Base-by-base conservation (phyloP, 1,139 yeast genomes). In the Suhomyces terraborum region DNA sequence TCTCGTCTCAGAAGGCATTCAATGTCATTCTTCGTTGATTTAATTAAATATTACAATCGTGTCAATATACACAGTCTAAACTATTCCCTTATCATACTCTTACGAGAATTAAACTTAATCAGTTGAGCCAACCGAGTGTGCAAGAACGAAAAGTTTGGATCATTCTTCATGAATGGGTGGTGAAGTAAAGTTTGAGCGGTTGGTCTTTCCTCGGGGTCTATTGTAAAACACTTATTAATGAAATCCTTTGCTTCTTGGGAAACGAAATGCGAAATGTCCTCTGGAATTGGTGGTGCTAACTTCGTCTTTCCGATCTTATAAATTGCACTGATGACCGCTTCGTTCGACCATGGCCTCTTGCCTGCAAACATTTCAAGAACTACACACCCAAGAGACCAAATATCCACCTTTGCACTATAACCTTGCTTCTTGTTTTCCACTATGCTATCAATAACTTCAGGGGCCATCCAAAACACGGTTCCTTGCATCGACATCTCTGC, bases 381-480 rank as follows among this genome's bases (percentile, higher is more conserved):
- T 44, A 94, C 95, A 71, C 99, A 94, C 0, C 98, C 99, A 30
- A 91, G 65, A 0, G 98, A 84, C 95, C 95, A 86, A 27, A 86
- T 84, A 61, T 86, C 95, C 27, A 94, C 89, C 62, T 94, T 94
- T 20, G 98, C 98, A 67, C 95, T 88, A 59, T 94, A 94, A 0
- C 98, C 98, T 58, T 85, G 95, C 51, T 84, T 86, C 42, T 82
- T 84, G 53, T 85, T 86, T 54, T 78, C 82, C 4, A 80, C 82
- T 27, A 80, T 82, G 52, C 83, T 83, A 57, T 87, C 88, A 42
- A 94, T 89, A 46, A 94, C 96, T 60, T 94, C 99, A 0, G 99
- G 99, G 0, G 99, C 99, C 98, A 94, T 94, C 98, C 98, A 94
- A 60, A 91, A 94, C 2, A 94, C 91, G 0, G 98, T 91, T 16